These are phyloP conservation scores for Ceratobasidium sp. DNA, from an alignment of 1,284 basidiomycete species.

Conservation along the genomic window DNA sequence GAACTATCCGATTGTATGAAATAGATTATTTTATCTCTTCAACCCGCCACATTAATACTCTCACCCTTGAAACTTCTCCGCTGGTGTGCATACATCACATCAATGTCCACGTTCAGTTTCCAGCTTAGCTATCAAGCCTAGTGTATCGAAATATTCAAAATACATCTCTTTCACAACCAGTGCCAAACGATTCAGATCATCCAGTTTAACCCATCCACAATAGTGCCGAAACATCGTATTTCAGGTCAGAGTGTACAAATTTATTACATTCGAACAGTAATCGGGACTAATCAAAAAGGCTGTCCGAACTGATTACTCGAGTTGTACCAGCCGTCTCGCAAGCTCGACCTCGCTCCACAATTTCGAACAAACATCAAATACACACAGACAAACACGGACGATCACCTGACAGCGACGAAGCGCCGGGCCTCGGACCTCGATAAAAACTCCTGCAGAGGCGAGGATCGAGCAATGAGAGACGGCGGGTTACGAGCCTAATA, in stretches of 20 bases:
- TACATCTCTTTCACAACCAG: not conserved
- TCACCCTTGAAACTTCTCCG: not conserved
- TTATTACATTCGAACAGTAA: slow-evolving; percentile 22
- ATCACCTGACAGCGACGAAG: slow-evolving; percentile 16
- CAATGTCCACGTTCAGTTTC: not conserved
- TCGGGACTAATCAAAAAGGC: slow-evolving; percentile 17
- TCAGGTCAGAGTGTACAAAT: slow-evolving; percentile 4
- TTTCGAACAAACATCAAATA: not conserved
- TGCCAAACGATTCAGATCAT: not conserved
- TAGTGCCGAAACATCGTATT: not conserved
- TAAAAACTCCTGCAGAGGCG: not conserved
- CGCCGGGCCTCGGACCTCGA: not conserved
- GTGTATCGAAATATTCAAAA: not conserved
- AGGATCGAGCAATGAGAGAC: slow-evolving; percentile 15
- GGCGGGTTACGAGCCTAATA: slow-evolving; percentile 21
- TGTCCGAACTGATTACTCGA: slow-evolving; percentile 8
- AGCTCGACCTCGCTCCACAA: slow-evolving; percentile 24
- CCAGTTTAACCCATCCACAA: not conserved
- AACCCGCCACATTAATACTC: not conserved
- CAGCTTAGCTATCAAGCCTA: not conserved
- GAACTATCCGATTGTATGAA: not conserved
- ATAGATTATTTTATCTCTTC: not conserved
- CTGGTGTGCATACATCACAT: not conserved
- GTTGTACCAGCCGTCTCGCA: slow-evolving; percentile 23
- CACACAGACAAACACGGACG: not conserved